A percentile compares a stretch with the other conserved stretches of the same genome.
These are phyloP conservation scores for Phymatotrichopsis omnivora DNA, from an alignment of 2,329 filamentous ascomycete genomes.

Conservation along the genomic window DNA sequence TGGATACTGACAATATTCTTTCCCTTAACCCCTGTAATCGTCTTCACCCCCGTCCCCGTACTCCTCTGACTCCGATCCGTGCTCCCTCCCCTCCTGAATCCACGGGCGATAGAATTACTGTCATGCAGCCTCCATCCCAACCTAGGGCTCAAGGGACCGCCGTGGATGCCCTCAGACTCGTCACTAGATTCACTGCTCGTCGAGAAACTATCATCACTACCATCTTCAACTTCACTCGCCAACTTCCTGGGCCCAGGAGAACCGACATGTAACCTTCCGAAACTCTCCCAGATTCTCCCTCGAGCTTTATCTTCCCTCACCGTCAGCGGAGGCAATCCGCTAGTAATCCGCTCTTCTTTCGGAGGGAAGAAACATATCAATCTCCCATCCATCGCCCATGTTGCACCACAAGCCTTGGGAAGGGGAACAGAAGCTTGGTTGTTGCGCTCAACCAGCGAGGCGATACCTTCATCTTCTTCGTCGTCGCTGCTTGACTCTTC, in stretches of 20 bases:
- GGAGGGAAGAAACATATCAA: conserved; percentile 60
- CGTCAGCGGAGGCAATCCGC: conserved; percentile 14
- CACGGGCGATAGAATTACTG: conserved; percentile 16
- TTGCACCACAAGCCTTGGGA: conserved; percentile 43
- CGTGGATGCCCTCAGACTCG: conserved; percentile 21
- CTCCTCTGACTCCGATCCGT: conserved; percentile 28
- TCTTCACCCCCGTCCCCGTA: conserved; percentile 35
- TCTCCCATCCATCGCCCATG: conserved; percentile 42
- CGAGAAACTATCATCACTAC: conserved; percentile 16
- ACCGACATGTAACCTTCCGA: conserved; percentile 48
- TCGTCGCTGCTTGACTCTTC: conserved; percentile 59
- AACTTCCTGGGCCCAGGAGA: conserved; percentile 40
- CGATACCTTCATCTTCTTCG: conserved; percentile 26
- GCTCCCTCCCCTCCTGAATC: conserved; percentile 22
- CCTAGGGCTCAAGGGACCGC: conserved; percentile 16
- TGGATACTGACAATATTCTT: conserved; percentile 68
- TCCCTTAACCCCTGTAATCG: conserved; percentile 29
- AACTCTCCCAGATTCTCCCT: conserved; percentile 51
- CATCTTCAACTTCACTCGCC: conserved; percentile 14
- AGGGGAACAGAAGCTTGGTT: conserved; percentile 53
- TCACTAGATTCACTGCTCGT: conserved; percentile 25
- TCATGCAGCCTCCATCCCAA: conserved; percentile 26
- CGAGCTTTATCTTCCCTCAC: conserved; percentile 15
- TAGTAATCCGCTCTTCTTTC: conserved; percentile 46
- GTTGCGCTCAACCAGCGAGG: conserved; percentile 23